A percentile compares a stretch with the other conserved stretches of the same genome.
phyloP scores from a whole-genome alignment of 768 basidiomycete genomes.

The Pleurotus salmoneostramineus region DNA sequence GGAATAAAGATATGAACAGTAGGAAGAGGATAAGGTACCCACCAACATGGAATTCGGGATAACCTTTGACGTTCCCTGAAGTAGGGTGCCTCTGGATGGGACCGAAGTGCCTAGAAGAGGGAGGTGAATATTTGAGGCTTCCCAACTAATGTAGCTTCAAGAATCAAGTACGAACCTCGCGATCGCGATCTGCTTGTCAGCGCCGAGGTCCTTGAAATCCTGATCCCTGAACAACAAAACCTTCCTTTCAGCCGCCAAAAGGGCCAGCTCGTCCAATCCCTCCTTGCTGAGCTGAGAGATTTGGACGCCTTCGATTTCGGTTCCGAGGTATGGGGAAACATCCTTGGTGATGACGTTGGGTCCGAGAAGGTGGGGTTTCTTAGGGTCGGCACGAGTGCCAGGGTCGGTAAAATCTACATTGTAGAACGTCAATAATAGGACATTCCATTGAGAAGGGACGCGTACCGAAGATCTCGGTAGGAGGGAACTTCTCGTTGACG shows the following conservation, averaged over 20 bases:
- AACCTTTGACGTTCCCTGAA: conserved; percentile 50
- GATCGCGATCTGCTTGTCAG: conserved; percentile 50
- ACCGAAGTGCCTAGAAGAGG: conserved; percentile 33
- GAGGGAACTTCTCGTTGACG: conserved; percentile 44
- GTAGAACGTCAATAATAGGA: not conserved
- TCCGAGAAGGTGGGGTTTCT: conserved; percentile 46
- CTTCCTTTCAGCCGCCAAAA: conserved; percentile 49
- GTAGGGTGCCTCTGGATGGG: conserved; percentile 44
- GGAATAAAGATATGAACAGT: not conserved
- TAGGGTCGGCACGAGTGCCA: conserved; percentile 42
- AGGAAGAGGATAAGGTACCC: conserved; percentile 10
- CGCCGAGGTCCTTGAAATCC: conserved; percentile 55
- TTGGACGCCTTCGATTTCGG: conserved; percentile 47
- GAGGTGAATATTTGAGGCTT: too few relatives aligned
- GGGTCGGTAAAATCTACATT: conserved; percentile 36
- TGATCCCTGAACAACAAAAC: conserved; percentile 56
- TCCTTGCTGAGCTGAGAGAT: conserved; percentile 47
- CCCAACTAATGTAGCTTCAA: too few relatives aligned
- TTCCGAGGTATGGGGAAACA: conserved; percentile 49
- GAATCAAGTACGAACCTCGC: conserved; percentile 24
- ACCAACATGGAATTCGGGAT: conserved; percentile 58
- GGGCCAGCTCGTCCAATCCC: conserved; percentile 51
- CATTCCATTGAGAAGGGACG: conserved; percentile 2
- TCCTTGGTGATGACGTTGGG: conserved; percentile 31
- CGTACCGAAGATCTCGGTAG: conserved; percentile 41